Conservation (phyloP, 2,329 filamentous ascomycete genomes). For the Xylariaceae sp. region DNA sequence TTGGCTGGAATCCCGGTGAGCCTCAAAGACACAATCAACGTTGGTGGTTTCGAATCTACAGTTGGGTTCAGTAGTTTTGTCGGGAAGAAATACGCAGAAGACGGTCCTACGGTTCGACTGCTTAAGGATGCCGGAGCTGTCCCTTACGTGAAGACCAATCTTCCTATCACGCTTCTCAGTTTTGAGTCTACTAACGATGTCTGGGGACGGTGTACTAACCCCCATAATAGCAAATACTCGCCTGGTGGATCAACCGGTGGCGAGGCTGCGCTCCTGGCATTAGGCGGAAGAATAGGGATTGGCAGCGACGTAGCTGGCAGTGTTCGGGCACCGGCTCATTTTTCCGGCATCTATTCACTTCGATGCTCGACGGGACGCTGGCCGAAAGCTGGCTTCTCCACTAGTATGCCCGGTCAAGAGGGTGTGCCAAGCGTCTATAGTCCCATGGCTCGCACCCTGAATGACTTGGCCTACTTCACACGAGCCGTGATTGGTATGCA, state of each 20-base stretch:
- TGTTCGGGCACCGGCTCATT: slow-evolving; percentile 85
- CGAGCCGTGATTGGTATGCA: slow-evolving; percentile 77
- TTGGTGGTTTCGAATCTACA: slow-evolving; percentile 81
- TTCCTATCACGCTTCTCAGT: slow-evolving; percentile 84
- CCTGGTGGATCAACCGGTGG: slow-evolving; percentile 90
- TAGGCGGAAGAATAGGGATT: slow-evolving; percentile 85
- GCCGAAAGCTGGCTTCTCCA: slow-evolving; percentile 83
- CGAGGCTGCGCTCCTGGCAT: slow-evolving; percentile 80
- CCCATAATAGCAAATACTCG: slow-evolving; percentile 82
- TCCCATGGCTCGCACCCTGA: slow-evolving; percentile 86
- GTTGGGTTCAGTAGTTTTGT: slow-evolving; percentile 80
- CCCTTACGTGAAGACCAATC: slow-evolving; percentile 90
- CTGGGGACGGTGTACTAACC: slow-evolving; percentile 84
- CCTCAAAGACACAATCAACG: slow-evolving; percentile 79
- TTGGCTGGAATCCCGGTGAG: slow-evolving; percentile 87
- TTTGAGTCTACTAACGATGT: slow-evolving; percentile 81
- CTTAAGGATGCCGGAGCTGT: slow-evolving; percentile 88
- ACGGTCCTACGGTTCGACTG: slow-evolving; percentile 76
- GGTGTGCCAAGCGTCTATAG: slow-evolving; percentile 88
- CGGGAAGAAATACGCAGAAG: slow-evolving; percentile 67
- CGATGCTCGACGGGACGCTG: slow-evolving; percentile 88
- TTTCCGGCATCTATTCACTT: slow-evolving; percentile 85
- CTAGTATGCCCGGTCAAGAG: slow-evolving; percentile 92
- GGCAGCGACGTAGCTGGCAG: slow-evolving; percentile 92
- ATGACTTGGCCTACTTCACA: slow-evolving; percentile 85